These are phyloP conservation scores for Alternaria brassicicola DNA, from an alignment of 2,329 filamentous ascomycete species.

Conservation along the genomic window DNA sequence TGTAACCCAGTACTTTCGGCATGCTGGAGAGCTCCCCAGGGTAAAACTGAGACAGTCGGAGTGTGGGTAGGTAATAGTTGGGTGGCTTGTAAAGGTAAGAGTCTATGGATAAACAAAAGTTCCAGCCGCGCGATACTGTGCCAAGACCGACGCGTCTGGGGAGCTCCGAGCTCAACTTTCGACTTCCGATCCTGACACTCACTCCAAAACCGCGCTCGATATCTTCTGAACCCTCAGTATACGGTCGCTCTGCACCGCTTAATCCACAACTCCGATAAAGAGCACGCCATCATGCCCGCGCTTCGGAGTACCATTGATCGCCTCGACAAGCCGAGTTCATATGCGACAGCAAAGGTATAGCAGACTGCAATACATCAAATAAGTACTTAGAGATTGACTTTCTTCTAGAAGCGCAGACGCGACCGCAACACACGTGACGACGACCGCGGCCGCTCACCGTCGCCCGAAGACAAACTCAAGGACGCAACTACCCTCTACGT, in stretches of 20 bases:
- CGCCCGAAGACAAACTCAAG: conserved; percentile 77
- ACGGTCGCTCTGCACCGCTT: conserved; percentile 1
- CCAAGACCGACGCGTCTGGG: conserved; percentile 18
- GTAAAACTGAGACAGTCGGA: not conserved
- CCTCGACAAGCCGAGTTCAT: conserved; percentile 92
- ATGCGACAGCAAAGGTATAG: conserved; percentile 79
- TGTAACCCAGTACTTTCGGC: conserved; percentile 85
- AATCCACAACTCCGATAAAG: not conserved
- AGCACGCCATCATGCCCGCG: conserved; percentile 31
- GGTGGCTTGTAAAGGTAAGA: conserved; percentile 1
- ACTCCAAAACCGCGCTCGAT: not conserved
- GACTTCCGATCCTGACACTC: not conserved
- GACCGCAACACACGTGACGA: conserved; percentile 65
- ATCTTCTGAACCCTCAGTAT: not conserved
- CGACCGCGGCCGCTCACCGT: conserved; percentile 55
- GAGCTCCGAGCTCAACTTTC: conserved; percentile 20
- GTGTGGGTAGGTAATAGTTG: conserved; percentile 10
- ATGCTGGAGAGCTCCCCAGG: conserved; percentile 56
- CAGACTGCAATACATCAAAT: not conserved
- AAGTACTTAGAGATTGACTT: conserved; percentile 12
- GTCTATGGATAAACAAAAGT: conserved; percentile 20
- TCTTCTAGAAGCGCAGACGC: conserved; percentile 70
- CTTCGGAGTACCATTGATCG: conserved; percentile 83
- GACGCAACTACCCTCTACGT: conserved; percentile 96
- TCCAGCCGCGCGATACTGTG: conserved; percentile 13